A percentile compares a stretch with the other conserved stretches of the same genome.
phyloP scores from a whole-genome alignment of 257 asterid genomes.

The Scutellaria galericulata region DNA sequence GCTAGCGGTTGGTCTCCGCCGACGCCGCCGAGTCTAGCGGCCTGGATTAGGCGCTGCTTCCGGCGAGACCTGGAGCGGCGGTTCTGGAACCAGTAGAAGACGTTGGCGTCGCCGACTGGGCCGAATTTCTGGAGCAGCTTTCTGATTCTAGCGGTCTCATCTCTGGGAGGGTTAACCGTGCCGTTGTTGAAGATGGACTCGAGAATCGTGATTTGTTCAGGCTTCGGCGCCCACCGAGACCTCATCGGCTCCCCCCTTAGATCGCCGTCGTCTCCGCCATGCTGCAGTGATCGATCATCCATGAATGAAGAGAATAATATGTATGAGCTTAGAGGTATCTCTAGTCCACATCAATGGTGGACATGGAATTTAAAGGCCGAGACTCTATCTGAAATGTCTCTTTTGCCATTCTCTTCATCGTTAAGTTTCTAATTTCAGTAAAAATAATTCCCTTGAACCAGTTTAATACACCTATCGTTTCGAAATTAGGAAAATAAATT shows the following conservation, averaged over 20 bases:
- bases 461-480: no score
- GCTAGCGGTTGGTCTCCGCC: slow-evolving; percentile 34
- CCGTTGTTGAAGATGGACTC: slow-evolving; percentile 88
- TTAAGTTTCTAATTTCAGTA: slow-evolving; percentile 14
- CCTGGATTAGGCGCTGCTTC: not conserved
- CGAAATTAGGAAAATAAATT: no score
- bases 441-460: not conserved
- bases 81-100: slow-evolving; percentile 92
- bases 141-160: slow-evolving; percentile 65
- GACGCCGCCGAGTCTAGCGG: slow-evolving; percentile 9
- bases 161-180: slow-evolving; percentile 79
- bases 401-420: slow-evolving; percentile 39
- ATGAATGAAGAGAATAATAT: not conserved
- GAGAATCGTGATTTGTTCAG: slow-evolving; percentile 78
- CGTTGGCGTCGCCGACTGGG: slow-evolving; percentile 76
- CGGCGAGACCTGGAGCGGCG: slow-evolving; percentile 87
- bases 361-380: slow-evolving; percentile 41
- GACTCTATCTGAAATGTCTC: slow-evolving; percentile 33
- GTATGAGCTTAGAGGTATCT: not conserved
- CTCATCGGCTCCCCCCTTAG: slow-evolving; percentile 54
- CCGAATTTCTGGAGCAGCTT: slow-evolving; percentile 76
- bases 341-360: slow-evolving; percentile 39
- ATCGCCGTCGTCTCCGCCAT: not conserved
- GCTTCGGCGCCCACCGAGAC: slow-evolving; percentile 84
- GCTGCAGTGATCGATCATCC: slow-evolving; percentile 45